Evolutionary conservation across 1,139 yeast species (phyloP), one percentile per base, ranked within the genome.

Genomic region (Candida freyschussii): DNA sequence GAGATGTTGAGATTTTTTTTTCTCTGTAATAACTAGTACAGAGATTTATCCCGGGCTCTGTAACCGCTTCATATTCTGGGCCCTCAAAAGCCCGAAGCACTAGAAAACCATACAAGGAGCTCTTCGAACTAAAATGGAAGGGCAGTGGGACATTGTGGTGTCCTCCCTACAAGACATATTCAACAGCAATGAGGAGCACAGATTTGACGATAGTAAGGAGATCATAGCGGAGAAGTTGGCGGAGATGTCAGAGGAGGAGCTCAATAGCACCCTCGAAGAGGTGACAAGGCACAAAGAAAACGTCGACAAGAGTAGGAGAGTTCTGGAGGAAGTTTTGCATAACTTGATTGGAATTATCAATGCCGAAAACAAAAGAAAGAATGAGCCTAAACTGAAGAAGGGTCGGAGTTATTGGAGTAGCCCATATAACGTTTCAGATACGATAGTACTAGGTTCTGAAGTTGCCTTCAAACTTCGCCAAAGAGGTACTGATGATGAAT

Each of bases 401-500:
- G 60, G 45, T 45, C 60, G 47, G 61, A 65, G 55, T 30, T 60
- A 46, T 37, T 62, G 65, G 63, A 43, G 56, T 1, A 60, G 67
- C 36, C 58, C 57, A 11, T 69, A 60, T 53, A 79, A 79, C 47
- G 76, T 83, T 1, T 68, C 70, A 28, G 82, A 73, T 28, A 78
- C 83, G 0, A 67, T 82, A 4, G 46, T 56, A 4, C 63, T 83
- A 2, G 91, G 93, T 1, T 72, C 91, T 0, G 95, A 85, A 46
- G 96, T 91, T 2, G 98, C 97, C 1, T 91, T 81, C 60, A 78
- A 81, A 52, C 72, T 89, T 13, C 72, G 72, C 40, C 74, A 73
- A 45, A 69, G 81, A 24, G 83, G 76, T 30, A 59, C 67, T 7
- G 93, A 84, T 21, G 78, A 74, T 32, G 98, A 91, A 53, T 93